Percentiles rank a stretch among this genome's conserved stretches.
Evolutionary conservation across 1,284 basidiomycete genomes (phyloP).

Genomic region (Moniliophthora roreri): DNA sequence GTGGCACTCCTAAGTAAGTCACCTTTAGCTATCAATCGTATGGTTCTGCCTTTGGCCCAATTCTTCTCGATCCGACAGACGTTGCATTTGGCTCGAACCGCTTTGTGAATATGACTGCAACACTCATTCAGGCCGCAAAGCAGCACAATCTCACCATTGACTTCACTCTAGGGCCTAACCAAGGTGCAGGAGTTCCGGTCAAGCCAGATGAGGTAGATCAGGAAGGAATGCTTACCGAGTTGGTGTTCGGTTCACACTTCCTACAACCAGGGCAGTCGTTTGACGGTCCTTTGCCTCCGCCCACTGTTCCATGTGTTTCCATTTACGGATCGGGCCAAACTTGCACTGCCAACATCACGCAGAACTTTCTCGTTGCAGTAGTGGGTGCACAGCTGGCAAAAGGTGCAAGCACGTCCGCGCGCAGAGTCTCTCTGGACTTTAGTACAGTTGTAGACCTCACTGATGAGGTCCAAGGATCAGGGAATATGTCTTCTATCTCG

Average conservation of each 20-base stretch:
- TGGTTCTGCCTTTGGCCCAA: conserved; percentile 1
- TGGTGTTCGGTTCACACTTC: conserved; percentile 19
- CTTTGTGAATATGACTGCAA: conserved; percentile 14
- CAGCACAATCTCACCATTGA: conserved; percentile 19
- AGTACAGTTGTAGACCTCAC: conserved; percentile 18
- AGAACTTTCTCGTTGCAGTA: conserved; percentile 15
- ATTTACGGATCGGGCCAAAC: conserved; percentile 8
- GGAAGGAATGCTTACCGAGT: conserved; percentile 20
- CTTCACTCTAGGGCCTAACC: conserved; percentile 17
- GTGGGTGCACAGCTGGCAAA: conserved; percentile 15
- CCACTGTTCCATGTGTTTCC: conserved; percentile 12
- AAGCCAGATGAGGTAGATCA: conserved; percentile 17
- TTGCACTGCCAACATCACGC: conserved; percentile 16
- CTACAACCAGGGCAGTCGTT: conserved; percentile 14
- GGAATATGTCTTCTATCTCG: conserved; percentile 4
- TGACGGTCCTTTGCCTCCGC: conserved; percentile 13
- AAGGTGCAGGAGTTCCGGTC: conserved; percentile 19
- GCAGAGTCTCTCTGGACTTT: conserved; percentile 17
- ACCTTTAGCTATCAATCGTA: conserved; percentile 11
- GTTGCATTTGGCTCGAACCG: conserved; percentile 19
- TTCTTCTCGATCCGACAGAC: conserved; percentile 17
- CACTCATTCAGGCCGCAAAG: conserved; percentile 15
- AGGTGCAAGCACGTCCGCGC: conserved; percentile 10
- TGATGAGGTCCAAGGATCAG: conserved; percentile 11
- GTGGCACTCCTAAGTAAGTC: background rate